Percentiles rank a stretch among this genome's conserved stretches.
phyloP scores from a whole-genome alignment of 805 yeast species.

The Candida sakaeoensis region DNA sequence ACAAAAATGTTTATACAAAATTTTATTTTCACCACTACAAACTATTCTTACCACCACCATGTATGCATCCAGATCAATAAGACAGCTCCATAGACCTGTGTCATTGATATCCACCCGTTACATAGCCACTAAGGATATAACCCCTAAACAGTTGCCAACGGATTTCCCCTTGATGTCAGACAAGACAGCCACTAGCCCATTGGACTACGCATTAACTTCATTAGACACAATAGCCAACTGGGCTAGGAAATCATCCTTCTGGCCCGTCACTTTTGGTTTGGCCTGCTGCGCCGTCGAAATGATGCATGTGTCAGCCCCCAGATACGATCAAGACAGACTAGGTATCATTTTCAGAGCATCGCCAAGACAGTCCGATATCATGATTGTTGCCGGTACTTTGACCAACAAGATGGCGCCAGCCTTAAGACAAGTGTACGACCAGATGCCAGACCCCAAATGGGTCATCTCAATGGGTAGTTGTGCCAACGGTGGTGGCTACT shows the following conservation, averaged over 20 bases:
- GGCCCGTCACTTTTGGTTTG: slow-evolving; percentile 91
- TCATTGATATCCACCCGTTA: slow-evolving; percentile 17
- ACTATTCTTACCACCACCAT: background rate
- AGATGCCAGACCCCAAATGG: slow-evolving; percentile 94
- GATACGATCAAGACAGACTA: slow-evolving; percentile 88
- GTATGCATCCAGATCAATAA: slow-evolving; percentile 1
- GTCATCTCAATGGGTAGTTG: slow-evolving; percentile 93
- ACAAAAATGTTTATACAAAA: background rate
- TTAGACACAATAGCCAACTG: slow-evolving; percentile 81
- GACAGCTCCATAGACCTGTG: slow-evolving; percentile 1
- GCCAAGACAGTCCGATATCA: slow-evolving; percentile 88
- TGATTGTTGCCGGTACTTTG: slow-evolving; percentile 89
- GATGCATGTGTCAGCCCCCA: slow-evolving; percentile 91
- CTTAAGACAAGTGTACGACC: slow-evolving; percentile 87
- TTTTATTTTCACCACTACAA: background rate
- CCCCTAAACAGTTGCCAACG: slow-evolving; percentile 55
- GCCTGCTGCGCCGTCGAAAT: slow-evolving; percentile 94
- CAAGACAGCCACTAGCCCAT: slow-evolving; percentile 47
- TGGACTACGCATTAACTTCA: slow-evolving; percentile 80
- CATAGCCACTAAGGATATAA: slow-evolving; percentile 39
- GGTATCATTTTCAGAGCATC: slow-evolving; percentile 93
- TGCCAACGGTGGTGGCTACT: slow-evolving; percentile 92
- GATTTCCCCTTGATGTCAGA: slow-evolving; percentile 70
- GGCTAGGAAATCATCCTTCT: slow-evolving; percentile 88
- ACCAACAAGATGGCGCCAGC: slow-evolving; percentile 95